Percentiles rank a stretch among this genome's conserved stretches.
These are phyloP conservation scores for Carpinus viminea DNA, from an alignment of 306 rosid species.

Conservation along the genomic window DNA sequence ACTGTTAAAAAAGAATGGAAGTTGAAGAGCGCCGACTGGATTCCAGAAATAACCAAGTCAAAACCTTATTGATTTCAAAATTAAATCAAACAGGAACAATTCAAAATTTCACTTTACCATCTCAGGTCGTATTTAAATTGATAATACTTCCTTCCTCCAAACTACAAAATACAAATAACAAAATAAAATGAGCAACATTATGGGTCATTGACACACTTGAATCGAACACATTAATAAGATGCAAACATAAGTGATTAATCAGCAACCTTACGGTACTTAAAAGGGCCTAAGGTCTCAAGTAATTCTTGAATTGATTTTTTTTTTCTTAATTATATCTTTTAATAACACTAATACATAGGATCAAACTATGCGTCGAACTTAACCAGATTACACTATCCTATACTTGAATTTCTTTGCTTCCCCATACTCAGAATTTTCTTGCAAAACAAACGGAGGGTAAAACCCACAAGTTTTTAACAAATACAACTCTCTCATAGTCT, in stretches of 20 bases:
- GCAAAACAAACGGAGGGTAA: too few relatives aligned
- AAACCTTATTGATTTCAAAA: background rate
- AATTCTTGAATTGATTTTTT: background rate
- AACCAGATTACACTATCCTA: too few relatives aligned
- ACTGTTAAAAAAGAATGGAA: constrained; percentile 54
- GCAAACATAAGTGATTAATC: background rate
- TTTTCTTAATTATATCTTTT: too few relatives aligned
- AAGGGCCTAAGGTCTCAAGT: background rate
- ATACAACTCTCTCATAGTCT: too few relatives aligned
- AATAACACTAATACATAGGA: too few relatives aligned
- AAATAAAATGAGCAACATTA: background rate
- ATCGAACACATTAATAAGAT: background rate
- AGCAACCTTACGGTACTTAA: background rate
- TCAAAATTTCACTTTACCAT: constrained; percentile 29
- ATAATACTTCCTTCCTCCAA: constrained; percentile 27
- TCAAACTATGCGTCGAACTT: too few relatives aligned
- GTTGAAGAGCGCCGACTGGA: constrained; percentile 56
- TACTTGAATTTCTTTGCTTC: too few relatives aligned
- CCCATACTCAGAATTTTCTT: too few relatives aligned
- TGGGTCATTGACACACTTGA: background rate
- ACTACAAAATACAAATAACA: constrained; percentile 6
- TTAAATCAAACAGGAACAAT: background rate
- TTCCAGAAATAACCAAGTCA: constrained; percentile 28
- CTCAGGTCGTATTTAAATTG: background rate
- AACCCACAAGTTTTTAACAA: too few relatives aligned